Evolutionary conservation across 805 yeast genomes (phyloP).

Genomic region (Pichia paraexigua): DNA sequence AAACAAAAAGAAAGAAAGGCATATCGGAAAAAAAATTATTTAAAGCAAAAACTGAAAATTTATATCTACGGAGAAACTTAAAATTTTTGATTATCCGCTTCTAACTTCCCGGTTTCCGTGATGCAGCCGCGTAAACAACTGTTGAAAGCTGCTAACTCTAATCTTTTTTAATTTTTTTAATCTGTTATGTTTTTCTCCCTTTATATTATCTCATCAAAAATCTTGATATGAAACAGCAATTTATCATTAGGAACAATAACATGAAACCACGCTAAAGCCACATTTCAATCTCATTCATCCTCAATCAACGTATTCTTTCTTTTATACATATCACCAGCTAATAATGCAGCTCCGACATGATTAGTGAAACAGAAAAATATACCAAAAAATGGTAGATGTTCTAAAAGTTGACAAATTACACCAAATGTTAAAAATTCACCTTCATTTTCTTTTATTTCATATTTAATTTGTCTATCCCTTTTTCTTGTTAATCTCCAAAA

Average conservation of each 20-base stretch:
- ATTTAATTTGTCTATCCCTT: conserved; percentile 22
- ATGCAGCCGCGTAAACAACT: neutral
- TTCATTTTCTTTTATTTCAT: conserved; percentile 22
- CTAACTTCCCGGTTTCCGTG: neutral
- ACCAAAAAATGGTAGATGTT: conserved; percentile 35
- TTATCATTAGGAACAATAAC: too few relatives aligned
- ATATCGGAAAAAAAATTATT: neutral
- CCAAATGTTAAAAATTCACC: conserved; percentile 46
- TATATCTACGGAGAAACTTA: neutral
- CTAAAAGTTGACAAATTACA: conserved; percentile 41
- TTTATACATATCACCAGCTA: conserved; percentile 35
- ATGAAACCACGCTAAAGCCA: too few relatives aligned
- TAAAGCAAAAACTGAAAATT: neutral
- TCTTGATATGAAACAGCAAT: too few relatives aligned
- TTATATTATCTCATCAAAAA: too few relatives aligned
- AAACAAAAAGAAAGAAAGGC: neutral
- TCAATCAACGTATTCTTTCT: neutral
- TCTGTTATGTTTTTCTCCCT: too few relatives aligned
- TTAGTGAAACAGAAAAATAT: conserved; percentile 51
- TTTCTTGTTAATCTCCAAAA: conserved; percentile 19
- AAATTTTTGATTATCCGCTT: neutral
- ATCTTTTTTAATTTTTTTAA: too few relatives aligned
- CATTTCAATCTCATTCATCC: neutral
- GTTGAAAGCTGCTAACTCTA: neutral
- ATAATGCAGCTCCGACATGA: conserved; percentile 55